These are phyloP conservation scores for Linnemannia hyalina DNA, from an alignment of 192 early-diverging fungal species.

Conservation along the genomic window DNA sequence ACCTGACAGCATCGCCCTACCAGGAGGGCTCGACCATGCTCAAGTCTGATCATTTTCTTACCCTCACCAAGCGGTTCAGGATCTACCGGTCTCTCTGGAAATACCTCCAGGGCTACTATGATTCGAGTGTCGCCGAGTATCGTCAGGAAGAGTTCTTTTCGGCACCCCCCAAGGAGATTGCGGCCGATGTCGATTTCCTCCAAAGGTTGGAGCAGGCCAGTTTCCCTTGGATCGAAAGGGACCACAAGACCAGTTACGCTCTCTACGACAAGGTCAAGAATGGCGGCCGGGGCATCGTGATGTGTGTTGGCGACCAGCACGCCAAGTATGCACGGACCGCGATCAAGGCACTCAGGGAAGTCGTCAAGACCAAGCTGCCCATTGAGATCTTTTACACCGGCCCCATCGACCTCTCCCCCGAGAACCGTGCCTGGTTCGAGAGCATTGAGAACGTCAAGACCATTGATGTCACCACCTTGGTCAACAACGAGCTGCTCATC, in stretches of 20 bases:
- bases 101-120: slow-evolving; percentile 22
- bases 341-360: slow-evolving; percentile 54
- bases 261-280: slow-evolving; percentile 13
- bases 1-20: slow-evolving; percentile 32
- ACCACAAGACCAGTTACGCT: slow-evolving; percentile 29
- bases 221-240: slow-evolving; percentile 43
- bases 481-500: slow-evolving; percentile 57
- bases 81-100: slow-evolving; percentile 48
- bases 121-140: slow-evolving; percentile 1
- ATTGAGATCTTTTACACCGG: slow-evolving; percentile 73
- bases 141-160: slow-evolving; percentile 20
- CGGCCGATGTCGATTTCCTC: slow-evolving; percentile 32
- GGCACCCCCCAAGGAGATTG: slow-evolving; percentile 40
- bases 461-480: slow-evolving; percentile 48
- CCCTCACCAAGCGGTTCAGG: slow-evolving; percentile 39
- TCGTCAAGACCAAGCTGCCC: slow-evolving; percentile 65
- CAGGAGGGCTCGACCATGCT: neutral
- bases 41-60: slow-evolving; percentile 30
- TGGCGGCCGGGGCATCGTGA: slow-evolving; percentile 35
- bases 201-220: slow-evolving; percentile 39
- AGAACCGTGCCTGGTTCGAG: slow-evolving; percentile 54
- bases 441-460: slow-evolving; percentile 53
- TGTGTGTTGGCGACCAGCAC: slow-evolving; percentile 65
- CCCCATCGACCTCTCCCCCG: slow-evolving; percentile 50
- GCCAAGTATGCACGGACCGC: slow-evolving; percentile 56